Base-by-base conservation (phyloP, 805 yeast genomes). In the Candida palmyrensis region DNA sequence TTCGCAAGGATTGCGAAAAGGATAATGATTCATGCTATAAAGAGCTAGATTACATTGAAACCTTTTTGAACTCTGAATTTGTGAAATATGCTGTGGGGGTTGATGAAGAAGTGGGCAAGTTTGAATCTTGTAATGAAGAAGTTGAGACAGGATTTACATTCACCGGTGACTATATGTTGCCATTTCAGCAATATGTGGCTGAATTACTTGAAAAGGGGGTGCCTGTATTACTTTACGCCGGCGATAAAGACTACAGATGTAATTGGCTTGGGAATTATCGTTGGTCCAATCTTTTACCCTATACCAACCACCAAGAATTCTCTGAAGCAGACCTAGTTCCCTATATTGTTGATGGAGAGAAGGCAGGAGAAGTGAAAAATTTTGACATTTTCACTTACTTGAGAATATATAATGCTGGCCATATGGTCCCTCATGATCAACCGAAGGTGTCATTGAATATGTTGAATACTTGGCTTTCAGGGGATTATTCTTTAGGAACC, bases 91-190 rank as follows among this genome's bases (percentile, higher is more conserved):
- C 72, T 6, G 66, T 78, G 9, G 85, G 85, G 26, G 82, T 78
- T 18, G 68, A 62, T 40, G 63, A 66, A 23, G 66, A 69, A 27
- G 62, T 67, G 20, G 75, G 72, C 41, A 49, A 53, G 16, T 65
- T 60, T 44, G 64, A 74, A 12, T 32, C 53, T 13, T 74, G 79
- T 53, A 70, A 68, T 50, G 72, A 69, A 44, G 68, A 62, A 29
- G 73, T 74, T 18, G 66, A 64, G 51, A 55, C 59, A 44, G 70
- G 68, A 52, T 75, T 75, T 45, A 44, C 65, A 43, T 68, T 68
- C 49, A 69, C 73, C 21, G 86, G 86, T 28, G 87, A 80, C 58
- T 76, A 78, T 70, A 64, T 68, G 70, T 72, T 67, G 47, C 85
- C 86, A 11, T 77, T 66, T 71, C 92, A 86, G 55, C 73, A 69